Evolutionary conservation across 1,284 basidiomycete genomes (phyloP), one percentile per base, ranked within the genome.

Genomic region (Golubevia sp.): DNA sequence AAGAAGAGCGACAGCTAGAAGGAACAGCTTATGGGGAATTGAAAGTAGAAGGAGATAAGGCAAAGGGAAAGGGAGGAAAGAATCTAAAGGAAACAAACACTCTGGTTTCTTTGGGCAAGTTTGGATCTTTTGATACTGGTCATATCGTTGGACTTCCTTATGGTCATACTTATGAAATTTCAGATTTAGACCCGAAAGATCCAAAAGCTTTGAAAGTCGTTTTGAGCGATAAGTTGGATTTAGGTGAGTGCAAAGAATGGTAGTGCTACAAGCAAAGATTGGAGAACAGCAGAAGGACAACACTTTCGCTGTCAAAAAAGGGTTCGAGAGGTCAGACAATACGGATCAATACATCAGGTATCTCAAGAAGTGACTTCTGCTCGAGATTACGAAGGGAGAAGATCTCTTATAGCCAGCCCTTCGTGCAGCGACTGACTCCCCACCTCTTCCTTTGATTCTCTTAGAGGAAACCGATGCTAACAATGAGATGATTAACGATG

Each of bases 401-500:
- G 73, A 77, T 49, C 58, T 74, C 25, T 64, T 69, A 49, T 63
- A 50, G 56, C 49, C 13, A 30, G 52, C 58, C n/a, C n/a, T n/a
- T n/a, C n/a, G n/a, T n/a, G n/a, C n/a, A n/a, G n/a, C n/a, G n/a
- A n/a, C n/a, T n/a, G n/a, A n/a, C n/a, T n/a, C 30, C 30, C 30
- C 11, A 34, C 13, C 7, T 6, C 13, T 52, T 52, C 13, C 21
- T 23, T 13, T 52, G 50, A 23, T 23, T 52, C 30, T 3, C 59
- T 61, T 68, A 61, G 68, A 71, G 15, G 70, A 74, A 50, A 83
- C 66, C 3, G 62, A 74, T 24, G 80, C 80, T 1, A 83, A 79
- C 6, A 83, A 83, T 60, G 79, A 83, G 56, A 70, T 79, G 64
- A 81, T 82, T 62, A 73, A 73, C 61, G 80, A 83, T 52, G 74